phyloP scores from a whole-genome alignment of 176 grass and related monocot genomes.

The Bothriochloa decipiens region DNA sequence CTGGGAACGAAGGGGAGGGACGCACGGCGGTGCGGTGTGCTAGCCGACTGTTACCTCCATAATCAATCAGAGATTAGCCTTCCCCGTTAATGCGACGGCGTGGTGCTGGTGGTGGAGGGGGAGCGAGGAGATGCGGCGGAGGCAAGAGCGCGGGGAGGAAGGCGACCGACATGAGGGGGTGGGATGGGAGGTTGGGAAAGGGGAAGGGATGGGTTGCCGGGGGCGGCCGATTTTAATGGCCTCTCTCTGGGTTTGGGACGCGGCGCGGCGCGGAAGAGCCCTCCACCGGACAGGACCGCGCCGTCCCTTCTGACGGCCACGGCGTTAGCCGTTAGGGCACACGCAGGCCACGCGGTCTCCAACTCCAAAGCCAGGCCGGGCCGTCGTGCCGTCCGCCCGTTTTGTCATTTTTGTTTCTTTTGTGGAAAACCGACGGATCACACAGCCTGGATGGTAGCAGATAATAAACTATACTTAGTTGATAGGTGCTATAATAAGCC shows the following conservation, averaged over 20 bases:
- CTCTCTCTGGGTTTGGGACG: not conserved
- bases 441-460: not conserved
- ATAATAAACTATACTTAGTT: not conserved
- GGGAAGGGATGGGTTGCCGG: slow-evolving; percentile 10
- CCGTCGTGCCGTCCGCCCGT: not conserved
- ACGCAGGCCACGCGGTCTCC: not conserved
- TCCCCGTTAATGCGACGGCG: not conserved
- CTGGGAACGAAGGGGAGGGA: not conserved
- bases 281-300: slow-evolving; percentile 71
- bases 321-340: slow-evolving; percentile 50
- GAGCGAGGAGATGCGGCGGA: not conserved
- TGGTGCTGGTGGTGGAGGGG: not conserved
- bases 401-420: not conserved
- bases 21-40: not conserved
- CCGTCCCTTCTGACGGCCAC: slow-evolving; percentile 44
- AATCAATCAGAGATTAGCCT: not conserved
- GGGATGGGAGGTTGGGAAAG: slow-evolving; percentile 24
- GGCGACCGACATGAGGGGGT: slow-evolving; percentile 26
- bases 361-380: not conserved
- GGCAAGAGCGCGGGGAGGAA: slow-evolving; percentile 18
- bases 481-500: not conserved
- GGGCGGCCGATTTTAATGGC: slow-evolving; percentile 56
- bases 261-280: slow-evolving; percentile 12
- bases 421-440: not conserved
- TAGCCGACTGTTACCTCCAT: slow-evolving; percentile 30